Percentiles rank a stretch among this genome's conserved stretches.
Evolutionary conservation across 495 filamentous ascomycete genomes (phyloP).

Genomic region (Penicillium cinerascens): DNA sequence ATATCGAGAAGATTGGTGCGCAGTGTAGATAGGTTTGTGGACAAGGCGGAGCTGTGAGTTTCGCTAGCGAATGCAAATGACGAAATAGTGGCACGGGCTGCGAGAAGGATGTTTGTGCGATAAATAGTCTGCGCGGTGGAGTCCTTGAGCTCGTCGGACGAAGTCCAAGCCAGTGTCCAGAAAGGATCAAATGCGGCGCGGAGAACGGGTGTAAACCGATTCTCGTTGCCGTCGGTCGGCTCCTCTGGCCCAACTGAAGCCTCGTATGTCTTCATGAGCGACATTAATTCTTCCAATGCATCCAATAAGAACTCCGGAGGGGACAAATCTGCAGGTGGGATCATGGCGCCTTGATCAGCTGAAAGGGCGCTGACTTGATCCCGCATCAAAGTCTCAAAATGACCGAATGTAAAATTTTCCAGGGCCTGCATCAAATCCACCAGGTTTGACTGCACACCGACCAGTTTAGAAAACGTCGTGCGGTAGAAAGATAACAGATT

Average conservation of each 20-base stretch:
- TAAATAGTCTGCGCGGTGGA: slow-evolving; percentile 67
- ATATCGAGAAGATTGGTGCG: slow-evolving; percentile 41
- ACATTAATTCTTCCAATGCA: slow-evolving; percentile 67
- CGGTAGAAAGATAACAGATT: slow-evolving; percentile 89
- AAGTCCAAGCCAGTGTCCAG: slow-evolving; percentile 65
- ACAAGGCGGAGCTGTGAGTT: slow-evolving; percentile 36
- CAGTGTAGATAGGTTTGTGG: slow-evolving; percentile 36
- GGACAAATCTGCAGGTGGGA: slow-evolving; percentile 55
- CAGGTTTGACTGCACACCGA: slow-evolving; percentile 66
- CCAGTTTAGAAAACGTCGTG: slow-evolving; percentile 73
- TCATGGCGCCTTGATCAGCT: slow-evolving; percentile 58
- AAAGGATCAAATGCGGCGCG: slow-evolving; percentile 84
- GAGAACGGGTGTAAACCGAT: slow-evolving; percentile 69
- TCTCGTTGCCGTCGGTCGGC: slow-evolving; percentile 28
- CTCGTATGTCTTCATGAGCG: slow-evolving; percentile 79
- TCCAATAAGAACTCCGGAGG: slow-evolving; percentile 83
- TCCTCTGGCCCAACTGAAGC: slow-evolving; percentile 66
- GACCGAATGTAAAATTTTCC: slow-evolving; percentile 72
- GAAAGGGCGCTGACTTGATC: slow-evolving; percentile 74
- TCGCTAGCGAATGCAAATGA: slow-evolving; percentile 43
- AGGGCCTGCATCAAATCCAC: slow-evolving; percentile 65
- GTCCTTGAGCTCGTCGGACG: slow-evolving; percentile 57
- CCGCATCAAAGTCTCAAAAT: slow-evolving; percentile 75
- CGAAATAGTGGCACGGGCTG: slow-evolving; percentile 41
- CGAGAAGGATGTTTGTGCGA: slow-evolving; percentile 73